phyloP scores from a whole-genome alignment of 495 filamentous ascomycete genomes.

The Daldinia vernicosa region DNA sequence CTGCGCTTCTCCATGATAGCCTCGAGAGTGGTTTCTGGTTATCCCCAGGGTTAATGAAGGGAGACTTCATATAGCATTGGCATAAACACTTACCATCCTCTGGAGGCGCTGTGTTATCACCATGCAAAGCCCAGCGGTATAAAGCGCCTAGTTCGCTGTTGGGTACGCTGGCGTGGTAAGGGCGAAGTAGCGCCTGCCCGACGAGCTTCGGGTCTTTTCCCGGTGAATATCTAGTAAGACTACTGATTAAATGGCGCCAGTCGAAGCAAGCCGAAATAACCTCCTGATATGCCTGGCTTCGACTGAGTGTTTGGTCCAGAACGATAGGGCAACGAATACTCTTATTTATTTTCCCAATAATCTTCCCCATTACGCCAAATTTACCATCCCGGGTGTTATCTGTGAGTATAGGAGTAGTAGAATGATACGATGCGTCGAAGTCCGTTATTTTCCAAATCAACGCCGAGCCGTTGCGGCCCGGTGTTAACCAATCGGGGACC shows the following conservation, averaged over 20 bases:
- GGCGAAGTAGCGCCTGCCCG: neutral
- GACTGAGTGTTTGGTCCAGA: neutral
- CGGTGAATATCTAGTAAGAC: neutral
- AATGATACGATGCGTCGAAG: neutral
- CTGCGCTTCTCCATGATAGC: neutral
- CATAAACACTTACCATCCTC: neutral
- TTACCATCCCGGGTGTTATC: neutral
- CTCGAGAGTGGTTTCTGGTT: neutral
- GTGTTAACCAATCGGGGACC: neutral
- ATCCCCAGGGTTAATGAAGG: neutral
- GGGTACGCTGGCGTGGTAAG: neutral
- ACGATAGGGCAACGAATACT: neutral
- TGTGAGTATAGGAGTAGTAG: neutral
- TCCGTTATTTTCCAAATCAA: conserved; percentile 1
- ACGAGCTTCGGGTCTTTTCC: neutral
- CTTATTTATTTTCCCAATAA: neutral
- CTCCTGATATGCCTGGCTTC: neutral
- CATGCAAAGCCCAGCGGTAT: neutral
- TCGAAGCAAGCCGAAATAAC: neutral
- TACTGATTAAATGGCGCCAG: neutral
- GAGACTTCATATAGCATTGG: neutral
- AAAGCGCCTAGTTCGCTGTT: neutral
- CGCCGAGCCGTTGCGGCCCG: neutral
- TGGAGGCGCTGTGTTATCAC: neutral
- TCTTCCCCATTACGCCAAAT: neutral